Conservation (phyloP, 1,284 basidiomycete species). For the Marasmius oreades region DNA sequence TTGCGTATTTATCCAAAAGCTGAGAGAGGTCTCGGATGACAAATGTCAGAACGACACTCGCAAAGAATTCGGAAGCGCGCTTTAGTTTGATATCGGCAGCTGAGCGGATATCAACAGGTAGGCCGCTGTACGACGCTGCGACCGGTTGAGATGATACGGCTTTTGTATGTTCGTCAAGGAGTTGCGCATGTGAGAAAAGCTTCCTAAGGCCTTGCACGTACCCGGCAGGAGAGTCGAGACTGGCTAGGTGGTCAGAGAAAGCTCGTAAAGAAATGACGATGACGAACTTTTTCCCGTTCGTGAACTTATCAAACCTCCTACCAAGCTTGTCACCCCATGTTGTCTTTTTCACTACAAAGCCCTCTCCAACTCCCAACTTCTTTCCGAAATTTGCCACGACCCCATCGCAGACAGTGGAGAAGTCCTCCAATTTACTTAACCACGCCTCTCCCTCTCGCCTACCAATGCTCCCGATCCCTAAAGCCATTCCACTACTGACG, state of each 20-base stretch:
- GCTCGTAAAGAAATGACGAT: conserved; percentile 12
- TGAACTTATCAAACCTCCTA: conserved; percentile 86
- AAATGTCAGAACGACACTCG: conserved; percentile 86
- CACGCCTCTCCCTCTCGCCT: conserved; percentile 71
- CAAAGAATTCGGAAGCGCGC: conserved; percentile 87
- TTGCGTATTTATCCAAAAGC: conserved; percentile 88
- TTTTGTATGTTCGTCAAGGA: conserved; percentile 85
- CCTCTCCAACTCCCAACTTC: conserved; percentile 85
- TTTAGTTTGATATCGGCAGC: conserved; percentile 75
- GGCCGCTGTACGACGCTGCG: conserved; percentile 67
- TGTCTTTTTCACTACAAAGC: conserved; percentile 79
- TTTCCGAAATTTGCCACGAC: conserved; percentile 83
- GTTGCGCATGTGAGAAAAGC: conserved; percentile 74
- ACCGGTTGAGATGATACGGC: conserved; percentile 63
- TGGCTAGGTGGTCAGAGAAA: conserved; percentile 29
- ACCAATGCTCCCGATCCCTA: conserved; percentile 68
- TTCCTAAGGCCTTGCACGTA: conserved; percentile 81
- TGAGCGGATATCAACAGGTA: conserved; percentile 60
- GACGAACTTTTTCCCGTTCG: conserved; percentile 84
- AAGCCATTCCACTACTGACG: conserved; percentile 66
- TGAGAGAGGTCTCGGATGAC: conserved; percentile 83
- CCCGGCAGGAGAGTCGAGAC: conserved; percentile 82
- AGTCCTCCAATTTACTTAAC: conserved; percentile 68
- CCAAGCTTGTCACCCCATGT: conserved; percentile 82
- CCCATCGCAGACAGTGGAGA: conserved; percentile 76